Evolutionary conservation across 164 flowering plant genomes (phyloP).

Genomic region (Piper betle): DNA sequence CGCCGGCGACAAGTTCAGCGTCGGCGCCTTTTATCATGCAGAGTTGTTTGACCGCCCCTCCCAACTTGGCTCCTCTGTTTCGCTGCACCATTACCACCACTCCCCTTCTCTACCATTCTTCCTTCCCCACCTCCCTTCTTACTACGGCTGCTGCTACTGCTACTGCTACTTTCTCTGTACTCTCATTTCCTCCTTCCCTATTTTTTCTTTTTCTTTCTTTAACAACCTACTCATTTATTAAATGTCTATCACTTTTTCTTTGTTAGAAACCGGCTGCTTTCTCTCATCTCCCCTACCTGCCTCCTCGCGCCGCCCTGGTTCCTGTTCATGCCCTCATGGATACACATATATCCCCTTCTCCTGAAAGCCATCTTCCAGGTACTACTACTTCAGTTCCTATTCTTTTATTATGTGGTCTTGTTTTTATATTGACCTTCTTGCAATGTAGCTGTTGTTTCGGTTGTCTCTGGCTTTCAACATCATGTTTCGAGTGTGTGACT

Average conservation of each 20-base stretch:
- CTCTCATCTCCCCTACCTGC: not conserved
- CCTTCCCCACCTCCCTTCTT: not conserved
- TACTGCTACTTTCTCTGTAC: not conserved
- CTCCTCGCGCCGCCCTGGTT: not conserved
- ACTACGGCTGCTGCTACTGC: not conserved
- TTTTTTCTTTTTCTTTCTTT: not conserved
- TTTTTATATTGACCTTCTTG: not conserved
- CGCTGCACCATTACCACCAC: not conserved
- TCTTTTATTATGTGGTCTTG: not conserved
- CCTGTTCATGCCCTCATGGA: not conserved
- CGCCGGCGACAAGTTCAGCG: too few species aligned
- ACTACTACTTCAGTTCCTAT: not conserved
- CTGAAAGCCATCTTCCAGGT: not conserved
- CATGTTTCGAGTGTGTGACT: too few species aligned
- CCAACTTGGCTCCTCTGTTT: not conserved
- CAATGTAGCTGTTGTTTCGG: not conserved
- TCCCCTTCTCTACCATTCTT: not conserved
- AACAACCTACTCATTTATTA: not conserved
- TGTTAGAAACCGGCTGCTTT: not conserved
- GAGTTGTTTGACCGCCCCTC: not conserved
- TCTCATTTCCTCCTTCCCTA: not conserved
- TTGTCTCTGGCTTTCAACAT: not conserved
- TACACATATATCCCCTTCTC: not conserved
- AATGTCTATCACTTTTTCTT: not conserved
- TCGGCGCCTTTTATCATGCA: too few species aligned